Evolutionary conservation across 2,329 filamentous ascomycete species (phyloP), one percentile per base, ranked within the genome.

Genomic region (Huntiella savannae): DNA sequence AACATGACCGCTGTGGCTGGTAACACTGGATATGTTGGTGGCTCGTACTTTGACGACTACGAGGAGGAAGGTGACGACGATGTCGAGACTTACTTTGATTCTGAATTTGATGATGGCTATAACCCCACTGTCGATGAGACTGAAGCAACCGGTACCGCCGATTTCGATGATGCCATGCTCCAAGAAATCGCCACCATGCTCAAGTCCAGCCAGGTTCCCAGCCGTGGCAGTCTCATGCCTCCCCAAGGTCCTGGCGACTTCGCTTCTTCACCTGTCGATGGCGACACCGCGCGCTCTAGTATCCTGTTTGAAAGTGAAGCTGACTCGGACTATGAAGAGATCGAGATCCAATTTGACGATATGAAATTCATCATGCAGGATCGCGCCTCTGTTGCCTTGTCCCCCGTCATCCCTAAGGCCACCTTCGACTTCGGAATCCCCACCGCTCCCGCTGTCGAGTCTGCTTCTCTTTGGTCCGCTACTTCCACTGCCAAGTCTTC

Each of bases 141-240:
- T 22, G 57, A 61, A 35, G 56, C 56, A 37, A 70, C 71, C 43
- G 40, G 19, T 12, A 33, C 40, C 13, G 15, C 4, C 12, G 67
- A 65, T 16, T 76, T 77, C 51, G 74, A 77, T 50, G 74, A 78
- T 59, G 68, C 62, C 7, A 77, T 72, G 1, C 60, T 78, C 19
- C 77, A 72, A 70, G 73, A 78, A 55, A 78, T 79, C 58, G 74
- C 73, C 49, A 73, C 63, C 50, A 61, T 78, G 36, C 61, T 78
- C 8, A 67, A 69, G 56, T 63, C 67, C 2, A 65, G 68, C 47
- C 57, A 67, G 42, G 33, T 3, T 69, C 70, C 10, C 68, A 63
- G 52, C 55, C 68, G 45, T 33, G 37, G 48, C 37, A 75, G 68
- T 53, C 56, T 75, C 6, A 56, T 73, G 13, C 67, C 65, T 8